Conservation (phyloP, 2,329 filamentous ascomycete genomes). For the Sporothrix pseudoabietina region DNA sequence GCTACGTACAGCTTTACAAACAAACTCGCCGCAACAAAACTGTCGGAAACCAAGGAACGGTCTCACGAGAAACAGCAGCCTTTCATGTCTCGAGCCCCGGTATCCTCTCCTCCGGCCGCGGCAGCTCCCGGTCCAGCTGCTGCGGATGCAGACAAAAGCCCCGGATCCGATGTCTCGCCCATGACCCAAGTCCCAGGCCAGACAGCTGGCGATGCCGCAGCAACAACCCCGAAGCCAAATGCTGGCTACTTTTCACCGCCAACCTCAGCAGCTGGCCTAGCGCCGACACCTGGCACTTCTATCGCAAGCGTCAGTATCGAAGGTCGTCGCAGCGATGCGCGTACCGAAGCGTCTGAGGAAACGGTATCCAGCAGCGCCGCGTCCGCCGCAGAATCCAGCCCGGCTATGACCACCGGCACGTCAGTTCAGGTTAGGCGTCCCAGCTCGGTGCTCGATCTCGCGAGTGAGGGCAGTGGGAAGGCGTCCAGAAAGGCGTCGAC, state of each 20-base stretch:
- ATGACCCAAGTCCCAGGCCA: conserved; percentile 39
- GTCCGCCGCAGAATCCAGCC: conserved; percentile 15
- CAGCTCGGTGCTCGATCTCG: conserved; percentile 39
- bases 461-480: conserved; percentile 42
- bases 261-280: conserved; percentile 10
- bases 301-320: conserved; percentile 19
- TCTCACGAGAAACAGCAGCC: too few relatives aligned
- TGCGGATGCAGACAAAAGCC: conserved; percentile 38
- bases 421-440: not conserved
- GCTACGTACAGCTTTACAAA: not conserved
- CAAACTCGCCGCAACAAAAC: not conserved
- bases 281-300: conserved; percentile 19
- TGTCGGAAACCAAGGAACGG: not conserved
- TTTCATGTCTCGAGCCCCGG: not conserved
- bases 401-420: not conserved
- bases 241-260: conserved; percentile 38
- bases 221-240: conserved; percentile 25
- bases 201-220: conserved; percentile 33
- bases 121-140: conserved; percentile 22
- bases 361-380: conserved; percentile 24
- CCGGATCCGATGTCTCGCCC: conserved; percentile 51
- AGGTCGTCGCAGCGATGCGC: conserved; percentile 17
- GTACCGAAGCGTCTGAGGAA: conserved; percentile 22
- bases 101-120: not conserved
- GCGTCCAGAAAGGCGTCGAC: conserved; percentile 51